These are phyloP conservation scores for Conidiobolus incongruus DNA, from an alignment of 371 early-diverging fungal species.

Conservation along the genomic window DNA sequence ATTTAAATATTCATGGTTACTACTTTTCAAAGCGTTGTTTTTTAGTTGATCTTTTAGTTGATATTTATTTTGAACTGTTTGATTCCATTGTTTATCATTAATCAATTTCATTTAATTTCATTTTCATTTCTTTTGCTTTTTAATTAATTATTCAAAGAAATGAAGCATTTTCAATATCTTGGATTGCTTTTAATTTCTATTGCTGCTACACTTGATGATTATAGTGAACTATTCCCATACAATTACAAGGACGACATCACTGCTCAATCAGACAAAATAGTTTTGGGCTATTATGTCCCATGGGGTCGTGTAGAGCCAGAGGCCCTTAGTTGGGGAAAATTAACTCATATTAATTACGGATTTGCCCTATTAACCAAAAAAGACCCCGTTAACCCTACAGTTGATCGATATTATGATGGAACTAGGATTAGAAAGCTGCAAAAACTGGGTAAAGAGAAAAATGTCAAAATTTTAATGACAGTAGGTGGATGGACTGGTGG, in stretches of 20 bases:
- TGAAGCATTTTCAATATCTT: too few species aligned
- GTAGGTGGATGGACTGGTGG: conserved; percentile 61
- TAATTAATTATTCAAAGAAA: too few species aligned
- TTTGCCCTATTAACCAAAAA: conserved; percentile 8
- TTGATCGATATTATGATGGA: conserved; percentile 11
- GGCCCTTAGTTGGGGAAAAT: conserved; percentile 18
- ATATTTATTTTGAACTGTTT: too few species aligned
- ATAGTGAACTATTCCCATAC: not conserved
- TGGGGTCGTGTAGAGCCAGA: conserved; percentile 26
- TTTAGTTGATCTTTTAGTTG: too few species aligned
- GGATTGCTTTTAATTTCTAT: too few species aligned
- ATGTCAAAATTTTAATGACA: conserved; percentile 24
- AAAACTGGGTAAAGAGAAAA: conserved; percentile 25
- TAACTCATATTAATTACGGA: conserved; percentile 35
- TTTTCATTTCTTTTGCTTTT: too few species aligned
- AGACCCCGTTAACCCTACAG: conserved; percentile 5
- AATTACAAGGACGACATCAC: conserved; percentile 5
- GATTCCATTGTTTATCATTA: too few species aligned
- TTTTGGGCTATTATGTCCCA: conserved; percentile 25
- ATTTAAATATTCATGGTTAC: too few species aligned
- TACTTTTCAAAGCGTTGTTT: too few species aligned
- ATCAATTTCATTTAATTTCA: too few species aligned
- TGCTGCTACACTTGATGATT: too few species aligned
- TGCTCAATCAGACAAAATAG: conserved; percentile 11
- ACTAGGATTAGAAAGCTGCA: conserved; percentile 12